Percentiles rank a stretch among this genome's conserved stretches.
phyloP scores from a whole-genome alignment of 768 basidiomycete genomes.

The Cystofilobasidium macerans region DNA sequence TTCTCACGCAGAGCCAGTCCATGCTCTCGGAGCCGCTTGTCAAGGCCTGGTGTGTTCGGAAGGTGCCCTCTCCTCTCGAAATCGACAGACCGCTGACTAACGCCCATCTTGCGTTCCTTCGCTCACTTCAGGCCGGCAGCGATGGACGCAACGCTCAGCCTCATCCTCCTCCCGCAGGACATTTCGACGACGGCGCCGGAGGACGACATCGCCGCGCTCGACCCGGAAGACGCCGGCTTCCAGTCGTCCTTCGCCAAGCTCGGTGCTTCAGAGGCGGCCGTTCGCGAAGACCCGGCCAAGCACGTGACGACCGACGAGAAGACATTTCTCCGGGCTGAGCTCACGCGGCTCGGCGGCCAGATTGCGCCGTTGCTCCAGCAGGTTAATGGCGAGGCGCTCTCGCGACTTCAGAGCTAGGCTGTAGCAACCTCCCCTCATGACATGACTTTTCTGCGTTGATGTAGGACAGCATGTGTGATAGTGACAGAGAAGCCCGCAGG shows the following conservation, averaged over 20 bases:
- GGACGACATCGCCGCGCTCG: slow-evolving; percentile 55
- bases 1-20: slow-evolving; percentile 60
- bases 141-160: slow-evolving; percentile 59
- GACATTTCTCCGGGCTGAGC: slow-evolving; percentile 17
- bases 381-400: slow-evolving; percentile 3
- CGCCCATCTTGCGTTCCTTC: neutral
- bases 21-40: slow-evolving; percentile 59
- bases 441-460: too few species aligned
- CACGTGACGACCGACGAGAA: slow-evolving; percentile 24
- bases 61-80: neutral
- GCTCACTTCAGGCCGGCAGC: slow-evolving; percentile 49
- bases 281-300: slow-evolving; percentile 48
- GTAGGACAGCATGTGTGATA: too few species aligned
- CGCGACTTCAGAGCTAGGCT: slow-evolving; percentile 8
- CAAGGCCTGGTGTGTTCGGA: slow-evolving; percentile 51
- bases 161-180: slow-evolving; percentile 68
- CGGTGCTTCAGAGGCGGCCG: slow-evolving; percentile 58
- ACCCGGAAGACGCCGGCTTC: slow-evolving; percentile 78
- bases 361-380: slow-evolving; percentile 13
- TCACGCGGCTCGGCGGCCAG: slow-evolving; percentile 8
- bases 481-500: too few species aligned
- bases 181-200: slow-evolving; percentile 40
- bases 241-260: slow-evolving; percentile 88
- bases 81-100: neutral
- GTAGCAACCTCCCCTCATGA: too few species aligned